A percentile compares a stretch with the other conserved stretches of the same genome.
Evolutionary conservation across 345 rosid species (phyloP).

Genomic region (Aurinia saxatilis): DNA sequence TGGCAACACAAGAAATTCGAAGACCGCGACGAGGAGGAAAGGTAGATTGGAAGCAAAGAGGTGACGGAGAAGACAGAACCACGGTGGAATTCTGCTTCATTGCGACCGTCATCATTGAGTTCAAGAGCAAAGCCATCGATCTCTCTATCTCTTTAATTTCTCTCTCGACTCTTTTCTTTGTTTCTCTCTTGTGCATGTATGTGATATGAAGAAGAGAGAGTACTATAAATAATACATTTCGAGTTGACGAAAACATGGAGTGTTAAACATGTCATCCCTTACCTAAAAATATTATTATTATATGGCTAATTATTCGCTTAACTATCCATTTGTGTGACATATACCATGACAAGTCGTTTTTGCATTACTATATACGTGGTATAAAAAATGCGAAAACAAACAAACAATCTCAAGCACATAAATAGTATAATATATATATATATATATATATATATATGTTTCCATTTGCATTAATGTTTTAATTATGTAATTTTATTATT

Average conservation of each 20-base stretch:
- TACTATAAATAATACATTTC: background rate
- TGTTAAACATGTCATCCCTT: slow-evolving; percentile 7
- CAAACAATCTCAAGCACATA: background rate
- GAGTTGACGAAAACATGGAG: slow-evolving; percentile 12
- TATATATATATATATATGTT: no score
- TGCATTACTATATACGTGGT: background rate
- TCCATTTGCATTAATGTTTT: background rate
- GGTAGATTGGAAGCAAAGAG: background rate
- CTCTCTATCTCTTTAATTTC: background rate
- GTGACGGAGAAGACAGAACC: background rate
- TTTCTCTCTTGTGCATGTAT: background rate
- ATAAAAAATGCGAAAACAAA: background rate
- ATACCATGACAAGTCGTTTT: background rate
- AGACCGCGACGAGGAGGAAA: background rate
- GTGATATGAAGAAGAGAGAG: background rate
- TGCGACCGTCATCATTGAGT: background rate
- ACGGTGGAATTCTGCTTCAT: background rate
- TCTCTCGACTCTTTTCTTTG: background rate
- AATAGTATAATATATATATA: background rate
- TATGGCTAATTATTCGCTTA: background rate
- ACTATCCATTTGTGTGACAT: background rate
- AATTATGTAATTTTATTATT: no score
- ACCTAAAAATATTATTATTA: background rate
- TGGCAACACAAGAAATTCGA: slow-evolving; percentile 18
- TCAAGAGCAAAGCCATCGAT: background rate